Conservation (phyloP, 805 yeast species). For the Metschnikowia dekortorum region DNA sequence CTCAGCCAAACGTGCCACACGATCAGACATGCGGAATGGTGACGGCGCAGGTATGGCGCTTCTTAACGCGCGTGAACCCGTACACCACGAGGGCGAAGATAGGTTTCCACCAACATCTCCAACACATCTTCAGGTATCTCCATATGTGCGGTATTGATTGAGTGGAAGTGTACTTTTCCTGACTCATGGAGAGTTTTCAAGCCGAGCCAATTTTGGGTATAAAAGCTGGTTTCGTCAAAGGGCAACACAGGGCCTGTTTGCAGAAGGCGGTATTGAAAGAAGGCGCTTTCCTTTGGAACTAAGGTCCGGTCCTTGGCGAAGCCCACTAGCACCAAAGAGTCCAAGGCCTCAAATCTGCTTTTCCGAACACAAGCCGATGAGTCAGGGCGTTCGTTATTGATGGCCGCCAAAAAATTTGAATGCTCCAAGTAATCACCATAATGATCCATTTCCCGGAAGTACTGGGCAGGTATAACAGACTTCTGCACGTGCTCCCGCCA, state of each 20-base stretch:
- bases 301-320: constrained; percentile 64
- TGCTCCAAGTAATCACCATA: constrained; percentile 51
- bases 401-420: constrained; percentile 57
- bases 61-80: constrained; percentile 5
- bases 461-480: constrained; percentile 66
- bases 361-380: constrained; percentile 36
- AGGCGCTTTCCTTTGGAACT: constrained; percentile 68
- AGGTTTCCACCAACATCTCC: not conserved
- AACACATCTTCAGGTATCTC: constrained; percentile 51
- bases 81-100: not conserved
- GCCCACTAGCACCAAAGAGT: constrained; percentile 54
- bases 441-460: constrained; percentile 58
- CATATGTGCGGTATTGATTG: constrained; percentile 63
- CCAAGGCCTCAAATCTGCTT: constrained; percentile 40
- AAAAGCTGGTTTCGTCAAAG: constrained; percentile 47
- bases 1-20: constrained; percentile 17
- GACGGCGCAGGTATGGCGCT: not conserved
- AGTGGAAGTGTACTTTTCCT: constrained; percentile 43
- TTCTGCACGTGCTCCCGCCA: constrained; percentile 57
- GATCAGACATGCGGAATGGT: constrained; percentile 9
- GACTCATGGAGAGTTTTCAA: constrained; percentile 43
- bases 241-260: constrained; percentile 38
- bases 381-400: constrained; percentile 55
- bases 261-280: constrained; percentile 54
- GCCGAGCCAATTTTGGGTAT: constrained; percentile 57